These are phyloP conservation scores for Nannochloris sp. DNA, from an alignment of 139 green algal species.

Conservation along the genomic window DNA sequence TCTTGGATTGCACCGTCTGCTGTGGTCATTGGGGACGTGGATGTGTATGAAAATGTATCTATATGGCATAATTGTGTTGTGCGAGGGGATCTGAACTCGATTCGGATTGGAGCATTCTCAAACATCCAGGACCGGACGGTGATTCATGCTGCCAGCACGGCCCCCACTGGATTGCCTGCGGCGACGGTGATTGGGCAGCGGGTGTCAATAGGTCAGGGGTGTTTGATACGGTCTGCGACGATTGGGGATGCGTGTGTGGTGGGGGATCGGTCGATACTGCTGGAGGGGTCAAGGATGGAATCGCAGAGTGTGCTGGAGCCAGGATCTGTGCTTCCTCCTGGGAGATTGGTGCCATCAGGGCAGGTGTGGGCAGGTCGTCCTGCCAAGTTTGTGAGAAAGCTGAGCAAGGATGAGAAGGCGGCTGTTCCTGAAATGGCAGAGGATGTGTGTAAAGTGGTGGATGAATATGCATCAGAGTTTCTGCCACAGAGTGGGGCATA, in stretches of 20 bases:
- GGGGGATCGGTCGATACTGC: constrained; percentile 62
- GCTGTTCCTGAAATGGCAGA: constrained; percentile 15
- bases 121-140: constrained; percentile 72
- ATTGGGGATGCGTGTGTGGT: constrained; percentile 62
- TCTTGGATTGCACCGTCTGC: constrained; percentile 76
- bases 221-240: constrained; percentile 59
- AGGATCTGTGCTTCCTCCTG: constrained; percentile 72
- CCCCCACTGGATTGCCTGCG: constrained; percentile 71
- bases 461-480: constrained; percentile 30
- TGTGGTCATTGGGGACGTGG: constrained; percentile 73
- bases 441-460: constrained; percentile 9
- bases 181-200: constrained; percentile 62
- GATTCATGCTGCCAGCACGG: constrained; percentile 74
- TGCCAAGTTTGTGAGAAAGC: constrained; percentile 62
- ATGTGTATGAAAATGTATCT: constrained; percentile 72
- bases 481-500: constrained; percentile 29
- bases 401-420: constrained; percentile 48
- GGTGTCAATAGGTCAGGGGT: constrained; percentile 71
- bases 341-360: constrained; percentile 61
- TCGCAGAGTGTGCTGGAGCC: constrained; percentile 59
- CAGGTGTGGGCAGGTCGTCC: constrained; percentile 82
- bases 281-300: constrained; percentile 73
- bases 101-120: constrained; percentile 56
- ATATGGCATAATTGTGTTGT: constrained; percentile 79
- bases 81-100: constrained; percentile 77